phyloP scores from a whole-genome alignment of 2,329 filamentous ascomycete genomes.

The Xylaria sp. region DNA sequence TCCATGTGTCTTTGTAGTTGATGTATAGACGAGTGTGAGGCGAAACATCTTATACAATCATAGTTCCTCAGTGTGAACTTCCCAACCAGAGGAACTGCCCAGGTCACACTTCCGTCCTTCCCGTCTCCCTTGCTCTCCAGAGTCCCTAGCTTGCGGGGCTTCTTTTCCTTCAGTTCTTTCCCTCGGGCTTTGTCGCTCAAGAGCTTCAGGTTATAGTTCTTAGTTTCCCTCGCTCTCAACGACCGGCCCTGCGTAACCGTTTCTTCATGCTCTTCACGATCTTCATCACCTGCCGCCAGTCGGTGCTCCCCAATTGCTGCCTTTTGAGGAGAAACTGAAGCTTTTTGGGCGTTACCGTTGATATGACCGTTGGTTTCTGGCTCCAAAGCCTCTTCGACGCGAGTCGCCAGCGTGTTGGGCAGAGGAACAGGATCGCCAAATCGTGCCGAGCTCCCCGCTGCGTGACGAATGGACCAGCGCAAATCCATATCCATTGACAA shows the following conservation, averaged over 20 bases:
- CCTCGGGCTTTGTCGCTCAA: slow-evolving; percentile 54
- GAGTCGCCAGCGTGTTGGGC: slow-evolving; percentile 40
- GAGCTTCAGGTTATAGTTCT: slow-evolving; percentile 55
- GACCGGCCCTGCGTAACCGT: slow-evolving; percentile 49
- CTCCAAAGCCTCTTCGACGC: slow-evolving; percentile 33
- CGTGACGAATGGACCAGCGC: slow-evolving; percentile 29
- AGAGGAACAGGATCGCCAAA: slow-evolving; percentile 38
- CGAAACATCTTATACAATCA: slow-evolving; percentile 48
- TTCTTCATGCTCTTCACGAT: slow-evolving; percentile 44
- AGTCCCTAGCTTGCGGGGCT: slow-evolving; percentile 31
- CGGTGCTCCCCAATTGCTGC: slow-evolving; percentile 23
- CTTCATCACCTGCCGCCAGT: slow-evolving; percentile 33
- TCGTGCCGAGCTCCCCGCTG: slow-evolving; percentile 21
- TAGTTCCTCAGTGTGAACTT: slow-evolving; percentile 45
- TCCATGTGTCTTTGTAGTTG: slow-evolving; percentile 47
- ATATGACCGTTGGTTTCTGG: slow-evolving; percentile 33
- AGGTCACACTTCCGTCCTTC: slow-evolving; percentile 35
- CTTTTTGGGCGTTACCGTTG: slow-evolving; percentile 28
- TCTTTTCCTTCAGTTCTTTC: slow-evolving; percentile 43
- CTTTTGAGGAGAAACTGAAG: slow-evolving; percentile 22
- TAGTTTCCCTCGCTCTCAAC: slow-evolving; percentile 44
- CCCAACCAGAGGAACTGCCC: slow-evolving; percentile 43
- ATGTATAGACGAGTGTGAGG: slow-evolving; percentile 42
- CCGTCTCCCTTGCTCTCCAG: slow-evolving; percentile 20
- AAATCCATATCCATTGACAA: slow-evolving; percentile 31